These are phyloP conservation scores for Sphaerulina vaccinii DNA, from an alignment of 2,329 filamentous ascomycete genomes.

Conservation along the genomic window DNA sequence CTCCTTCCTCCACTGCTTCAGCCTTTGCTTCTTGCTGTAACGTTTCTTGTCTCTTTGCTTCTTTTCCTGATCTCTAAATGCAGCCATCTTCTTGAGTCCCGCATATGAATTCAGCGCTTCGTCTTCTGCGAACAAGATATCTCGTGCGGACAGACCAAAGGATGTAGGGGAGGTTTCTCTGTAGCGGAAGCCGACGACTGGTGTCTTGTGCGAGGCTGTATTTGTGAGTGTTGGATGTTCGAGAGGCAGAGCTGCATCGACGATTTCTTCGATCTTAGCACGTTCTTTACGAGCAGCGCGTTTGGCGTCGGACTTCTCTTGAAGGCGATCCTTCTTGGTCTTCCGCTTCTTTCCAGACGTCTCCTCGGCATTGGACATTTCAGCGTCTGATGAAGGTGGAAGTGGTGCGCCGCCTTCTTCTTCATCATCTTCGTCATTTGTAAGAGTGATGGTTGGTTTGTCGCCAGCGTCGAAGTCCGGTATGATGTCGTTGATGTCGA, in stretches of 20 bases:
- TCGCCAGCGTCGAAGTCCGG: slow-evolving; percentile 73
- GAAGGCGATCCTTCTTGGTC: slow-evolving; percentile 43
- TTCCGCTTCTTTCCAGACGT: slow-evolving; percentile 33
- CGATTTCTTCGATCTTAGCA: slow-evolving; percentile 77
- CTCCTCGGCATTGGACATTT: slow-evolving; percentile 46
- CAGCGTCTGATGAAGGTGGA: slow-evolving; percentile 34
- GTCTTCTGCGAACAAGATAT: slow-evolving; percentile 90
- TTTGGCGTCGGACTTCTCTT: slow-evolving; percentile 57
- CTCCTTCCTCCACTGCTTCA: slow-evolving; percentile 79
- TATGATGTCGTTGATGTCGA: slow-evolving; percentile 89
- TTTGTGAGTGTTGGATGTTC: slow-evolving; percentile 59
- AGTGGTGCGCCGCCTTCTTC: slow-evolving; percentile 36
- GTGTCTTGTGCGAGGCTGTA: slow-evolving; percentile 48
- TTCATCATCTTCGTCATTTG: slow-evolving; percentile 54
- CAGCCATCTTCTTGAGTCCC: slow-evolving; percentile 89
- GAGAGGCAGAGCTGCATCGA: slow-evolving; percentile 77
- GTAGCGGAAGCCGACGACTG: slow-evolving; percentile 71
- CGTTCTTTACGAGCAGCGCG: slow-evolving; percentile 77
- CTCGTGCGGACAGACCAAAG: slow-evolving; percentile 83
- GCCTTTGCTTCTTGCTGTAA: slow-evolving; percentile 85
- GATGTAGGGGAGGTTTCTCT: slow-evolving; percentile 87
- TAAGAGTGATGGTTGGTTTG: slow-evolving; percentile 56
- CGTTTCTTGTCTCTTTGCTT: slow-evolving; percentile 85
- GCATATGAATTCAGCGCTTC: slow-evolving; percentile 83
- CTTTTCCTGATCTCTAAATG: slow-evolving; percentile 84